phyloP scores from a whole-genome alignment of 345 rosid genomes.

The Angophora floribunda region DNA sequence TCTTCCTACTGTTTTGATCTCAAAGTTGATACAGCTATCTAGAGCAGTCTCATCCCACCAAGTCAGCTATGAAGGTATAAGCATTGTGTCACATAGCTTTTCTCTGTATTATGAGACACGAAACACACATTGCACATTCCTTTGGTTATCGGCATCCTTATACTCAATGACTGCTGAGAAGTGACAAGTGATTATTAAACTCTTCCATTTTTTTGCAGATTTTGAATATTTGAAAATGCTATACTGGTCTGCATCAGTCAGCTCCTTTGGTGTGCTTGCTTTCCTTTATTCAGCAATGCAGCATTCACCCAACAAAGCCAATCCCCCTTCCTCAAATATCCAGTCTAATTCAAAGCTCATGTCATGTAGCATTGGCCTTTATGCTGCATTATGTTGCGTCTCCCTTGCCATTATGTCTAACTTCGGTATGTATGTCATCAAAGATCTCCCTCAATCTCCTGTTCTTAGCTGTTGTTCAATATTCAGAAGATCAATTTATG shows the following conservation, averaged over 20 bases:
- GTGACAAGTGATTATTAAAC: neutral
- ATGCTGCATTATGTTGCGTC: conserved; percentile 37
- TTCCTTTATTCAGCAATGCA: conserved; percentile 35
- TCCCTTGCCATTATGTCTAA: conserved; percentile 45
- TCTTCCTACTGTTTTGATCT: conserved; percentile 66
- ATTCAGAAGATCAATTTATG: neutral
- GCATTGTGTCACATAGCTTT: neutral
- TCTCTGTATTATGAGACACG: neutral
- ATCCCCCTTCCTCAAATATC: conserved; percentile 8
- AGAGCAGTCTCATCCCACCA: conserved; percentile 46
- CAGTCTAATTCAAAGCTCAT: conserved; percentile 31
- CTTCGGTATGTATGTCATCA: conserved; percentile 24
- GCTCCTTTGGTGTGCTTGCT: conserved; percentile 58
- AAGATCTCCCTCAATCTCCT: neutral
- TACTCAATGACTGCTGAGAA: neutral
- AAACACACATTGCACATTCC: neutral
- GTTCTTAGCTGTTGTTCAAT: neutral
- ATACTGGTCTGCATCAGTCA: conserved; percentile 64
- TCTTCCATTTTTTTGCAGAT: neutral
- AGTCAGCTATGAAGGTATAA: conserved; percentile 46
- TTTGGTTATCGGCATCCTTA: neutral
- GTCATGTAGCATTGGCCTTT: conserved; percentile 31
- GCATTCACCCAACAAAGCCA: conserved; percentile 2
- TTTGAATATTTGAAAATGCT: conserved; percentile 42
- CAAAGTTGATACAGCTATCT: conserved; percentile 65